Conservation (phyloP, 1,284 basidiomycete species). For the Fomes fomentarius region DNA sequence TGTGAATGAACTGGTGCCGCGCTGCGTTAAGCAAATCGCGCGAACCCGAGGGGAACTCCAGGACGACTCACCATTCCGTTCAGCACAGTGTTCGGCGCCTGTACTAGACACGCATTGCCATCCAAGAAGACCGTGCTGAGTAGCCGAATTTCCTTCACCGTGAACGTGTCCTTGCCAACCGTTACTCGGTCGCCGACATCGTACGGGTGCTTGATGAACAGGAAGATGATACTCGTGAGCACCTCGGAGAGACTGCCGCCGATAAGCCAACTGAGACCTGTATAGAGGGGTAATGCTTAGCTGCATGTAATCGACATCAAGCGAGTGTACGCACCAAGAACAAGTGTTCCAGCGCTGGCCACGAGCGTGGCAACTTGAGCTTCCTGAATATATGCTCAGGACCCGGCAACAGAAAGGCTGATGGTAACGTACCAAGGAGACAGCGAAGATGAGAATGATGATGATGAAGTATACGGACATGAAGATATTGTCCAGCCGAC, state of each 20-base stretch:
- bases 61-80: conserved; percentile 58
- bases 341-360: conserved; percentile 80
- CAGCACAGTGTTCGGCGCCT: conserved; percentile 72
- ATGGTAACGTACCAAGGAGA: conserved; percentile 55
- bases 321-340: conserved; percentile 68
- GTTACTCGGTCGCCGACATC: conserved; percentile 86
- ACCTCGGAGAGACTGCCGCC: conserved; percentile 73
- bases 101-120: conserved; percentile 57
- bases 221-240: conserved; percentile 80
- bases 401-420: conserved; percentile 37
- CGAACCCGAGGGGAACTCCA: too few relatives aligned
- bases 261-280: conserved; percentile 88
- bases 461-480: conserved; percentile 72
- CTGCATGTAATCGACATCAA: too few relatives aligned
- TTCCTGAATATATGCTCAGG: conserved; percentile 46
- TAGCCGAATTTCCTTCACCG: conserved; percentile 87
- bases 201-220: conserved; percentile 88
- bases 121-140: conserved; percentile 81
- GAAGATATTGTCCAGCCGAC: conserved; percentile 75
- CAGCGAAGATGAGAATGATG: conserved; percentile 74
- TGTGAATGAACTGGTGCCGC: conserved; percentile 73
- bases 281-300: neutral
- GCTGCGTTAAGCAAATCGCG: too few relatives aligned
- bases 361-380: conserved; percentile 74
- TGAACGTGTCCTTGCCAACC: conserved; percentile 61